Evolutionary conservation across 441 rosid species (phyloP), one percentile per base, ranked within the genome.

Genomic region (Bocquillonia castaneifolia): DNA sequence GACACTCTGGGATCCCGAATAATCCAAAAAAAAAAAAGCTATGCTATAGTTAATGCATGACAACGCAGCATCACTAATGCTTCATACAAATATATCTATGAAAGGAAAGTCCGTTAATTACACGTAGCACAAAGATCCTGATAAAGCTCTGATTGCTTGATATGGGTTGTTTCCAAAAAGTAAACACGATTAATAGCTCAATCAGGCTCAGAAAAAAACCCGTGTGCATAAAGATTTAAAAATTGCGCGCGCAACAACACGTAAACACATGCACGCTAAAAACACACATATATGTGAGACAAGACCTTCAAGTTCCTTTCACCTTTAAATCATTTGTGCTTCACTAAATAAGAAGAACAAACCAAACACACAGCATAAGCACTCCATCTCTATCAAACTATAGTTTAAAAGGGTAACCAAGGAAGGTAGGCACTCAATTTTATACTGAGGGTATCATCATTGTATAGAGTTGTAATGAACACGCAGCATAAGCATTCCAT

Each of bases 41-140:
- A 47, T 44, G 53, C 44, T 44, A 44, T 14, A 29, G 12, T 45
- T 71, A 32, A 45, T 6, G 0, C 63, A 47, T 14, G 57, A 65
- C 25, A 50, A 17, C 20, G 5, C 10, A 32, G 9, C 53, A 39
- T 66, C 29, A 29, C 20, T 65, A 57, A 32, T 40, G 53, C 22
- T 12, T 10, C 6, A 47, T 42, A 34, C 22, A 15, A 51, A 32
- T 10, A 2, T 1, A 28, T 15, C 10, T 20, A 64, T 50, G 39
- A 26, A 71, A 25, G 51, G 66, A 7, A 25, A 55, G n/a, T n/a
- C n/a, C 51, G 44, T 58, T 48, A 45, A 56, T 47, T 48, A 71
- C 47, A 59, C 1, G 50, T 50, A 34, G 23, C 45, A n/a, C 13
- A 18, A 56, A 25, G 10, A 40, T 29, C 28, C 50, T n/a, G n/a